Base-by-base conservation (phyloP, 2,329 filamentous ascomycete genomes). In the Penicillium rolfsii region DNA sequence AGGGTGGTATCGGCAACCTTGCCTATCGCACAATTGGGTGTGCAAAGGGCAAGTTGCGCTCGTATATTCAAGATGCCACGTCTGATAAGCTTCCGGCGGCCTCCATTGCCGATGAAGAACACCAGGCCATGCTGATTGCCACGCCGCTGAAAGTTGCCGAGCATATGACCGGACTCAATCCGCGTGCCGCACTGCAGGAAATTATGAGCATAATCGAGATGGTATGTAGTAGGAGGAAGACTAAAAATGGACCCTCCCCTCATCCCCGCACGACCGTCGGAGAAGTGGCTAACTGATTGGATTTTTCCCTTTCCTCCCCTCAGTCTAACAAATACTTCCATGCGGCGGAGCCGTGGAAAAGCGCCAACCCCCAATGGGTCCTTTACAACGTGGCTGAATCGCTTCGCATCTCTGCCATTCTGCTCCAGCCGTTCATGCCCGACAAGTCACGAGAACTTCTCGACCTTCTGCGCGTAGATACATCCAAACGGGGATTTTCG, bases 351-450 rank as follows among this genome's bases (percentile, higher is more conserved):
- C 93, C 93, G 0, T 98, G 94, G 94, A 73, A 79, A 3, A 76
- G 76, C 36, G 76, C 73, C 48, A 75, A 82, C 2, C 77, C 88
- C 16, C 79, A 88, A 65, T 80, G 82, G 67, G 83, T 85, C 40
- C 82, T 99, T 30, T 97, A 86, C 74, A 82, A 89, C 46, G 82
- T 83, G 46, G 85, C 88, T 8, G 95, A 99, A 77, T 85, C 89
- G 4, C 74, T 97, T 50, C 89, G 95, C 40, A 86, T 97, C 26
- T 81, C 83, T 0, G 91, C 89, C 14, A 97, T 99, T 67, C 81
- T 98, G 50, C 80, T 99, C 48, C 93, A 97, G 75, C 93, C 95
- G 1, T 91, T 93, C 71, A 96, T 99, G 84, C 95, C 95, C 0
- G 82, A 80, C 43, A 96, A 96, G 76, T 85, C 91, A 50, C 77